These are phyloP conservation scores for Rhododendron vialii DNA, from an alignment of 148 eudicot species.

Conservation along the genomic window DNA sequence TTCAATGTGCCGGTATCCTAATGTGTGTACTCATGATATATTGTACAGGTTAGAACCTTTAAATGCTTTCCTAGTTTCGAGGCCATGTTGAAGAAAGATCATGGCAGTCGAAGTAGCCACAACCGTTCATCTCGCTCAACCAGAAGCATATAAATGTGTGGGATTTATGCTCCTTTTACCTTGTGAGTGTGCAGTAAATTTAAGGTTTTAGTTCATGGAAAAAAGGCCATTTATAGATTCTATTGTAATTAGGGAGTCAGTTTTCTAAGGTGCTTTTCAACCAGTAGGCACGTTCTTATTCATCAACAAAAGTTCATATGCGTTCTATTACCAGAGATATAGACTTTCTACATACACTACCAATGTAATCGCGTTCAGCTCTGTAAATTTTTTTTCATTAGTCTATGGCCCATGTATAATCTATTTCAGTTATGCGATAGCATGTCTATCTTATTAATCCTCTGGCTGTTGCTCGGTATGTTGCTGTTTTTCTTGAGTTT, in stretches of 20 bases:
- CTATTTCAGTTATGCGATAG: not conserved
- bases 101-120: conserved; percentile 41
- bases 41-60: conserved; percentile 49
- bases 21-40: not conserved
- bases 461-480: not conserved
- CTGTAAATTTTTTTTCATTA: not conserved
- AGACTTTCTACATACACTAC: not conserved
- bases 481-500: not conserved
- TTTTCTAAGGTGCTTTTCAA: not conserved
- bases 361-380: not conserved
- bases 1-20: not conserved
- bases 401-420: not conserved
- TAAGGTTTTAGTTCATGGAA: not conserved
- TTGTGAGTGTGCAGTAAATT: not conserved
- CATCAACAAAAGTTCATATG: not conserved
- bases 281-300: not conserved
- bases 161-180: not conserved
- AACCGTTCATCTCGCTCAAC: conserved; percentile 46
- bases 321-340: not conserved
- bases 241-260: not conserved
- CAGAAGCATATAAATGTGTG: conserved; percentile 20
- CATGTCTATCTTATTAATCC: not conserved
- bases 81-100: conserved; percentile 41
- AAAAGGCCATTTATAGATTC: not conserved
- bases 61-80: conserved; percentile 58